Conservation (phyloP, 305 asterid species). For the Fraxinus platypoda region DNA sequence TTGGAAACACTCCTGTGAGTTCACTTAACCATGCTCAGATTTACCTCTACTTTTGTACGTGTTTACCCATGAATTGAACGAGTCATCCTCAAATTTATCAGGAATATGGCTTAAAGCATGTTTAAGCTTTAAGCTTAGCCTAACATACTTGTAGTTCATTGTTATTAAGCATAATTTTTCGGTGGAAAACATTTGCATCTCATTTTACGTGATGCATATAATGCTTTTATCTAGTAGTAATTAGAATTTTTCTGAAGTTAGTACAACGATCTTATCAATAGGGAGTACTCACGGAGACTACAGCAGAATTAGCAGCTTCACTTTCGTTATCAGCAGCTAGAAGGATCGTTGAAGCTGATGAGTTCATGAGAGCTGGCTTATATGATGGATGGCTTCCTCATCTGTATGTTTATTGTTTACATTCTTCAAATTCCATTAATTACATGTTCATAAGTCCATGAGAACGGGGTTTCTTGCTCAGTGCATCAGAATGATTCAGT, state of each 20-base stretch:
- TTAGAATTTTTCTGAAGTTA: background rate
- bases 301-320: slow-evolving; percentile 95
- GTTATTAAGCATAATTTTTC: background rate
- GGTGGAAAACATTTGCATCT: background rate
- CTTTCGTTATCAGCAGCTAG: slow-evolving; percentile 87
- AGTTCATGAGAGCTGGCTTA: slow-evolving; percentile 92
- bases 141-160: background rate
- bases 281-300: slow-evolving; percentile 97
- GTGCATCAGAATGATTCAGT: background rate
- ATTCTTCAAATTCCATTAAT: background rate
- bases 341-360: slow-evolving; percentile 95
- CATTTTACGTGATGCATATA: background rate
- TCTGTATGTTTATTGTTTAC: slow-evolving; percentile 46
- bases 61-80: background rate
- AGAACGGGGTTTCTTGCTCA: background rate
- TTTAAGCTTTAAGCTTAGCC: background rate
- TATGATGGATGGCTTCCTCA: slow-evolving; percentile 99
- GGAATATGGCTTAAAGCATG: background rate
- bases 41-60: background rate
- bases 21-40: background rate
- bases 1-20: slow-evolving; percentile 93
- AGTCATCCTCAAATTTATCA: background rate
- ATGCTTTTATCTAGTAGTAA: background rate
- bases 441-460: background rate
- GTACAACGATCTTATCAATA: slow-evolving; percentile 13